A percentile compares a stretch with the other conserved stretches of the same genome.
These are phyloP conservation scores for Cutaneotrichosporon cavernicola DNA, from an alignment of 1,284 basidiomycete species.

Conservation along the genomic window DNA sequence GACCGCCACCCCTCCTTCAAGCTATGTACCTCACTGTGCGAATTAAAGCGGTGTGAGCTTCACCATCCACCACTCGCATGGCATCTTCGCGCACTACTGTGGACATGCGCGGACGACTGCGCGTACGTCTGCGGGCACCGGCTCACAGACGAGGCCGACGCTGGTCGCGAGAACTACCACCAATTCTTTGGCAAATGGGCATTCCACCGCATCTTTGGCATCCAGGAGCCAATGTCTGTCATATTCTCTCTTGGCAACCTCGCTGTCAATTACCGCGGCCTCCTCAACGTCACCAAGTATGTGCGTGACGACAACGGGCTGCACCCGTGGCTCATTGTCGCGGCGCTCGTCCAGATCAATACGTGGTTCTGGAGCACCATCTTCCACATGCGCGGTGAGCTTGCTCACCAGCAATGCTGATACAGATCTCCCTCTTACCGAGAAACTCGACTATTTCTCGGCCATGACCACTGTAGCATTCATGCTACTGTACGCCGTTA, in stretches of 20 bases:
- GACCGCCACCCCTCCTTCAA: constrained; percentile 62
- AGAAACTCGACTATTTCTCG: constrained; percentile 92
- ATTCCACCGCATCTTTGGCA: constrained; percentile 77
- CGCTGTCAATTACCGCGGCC: constrained; percentile 65
- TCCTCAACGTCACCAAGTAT: constrained; percentile 58
- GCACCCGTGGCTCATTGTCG: constrained; percentile 65
- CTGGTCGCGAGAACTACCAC: constrained; percentile 54
- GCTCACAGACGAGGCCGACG: constrained; percentile 65
- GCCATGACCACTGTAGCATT: constrained; percentile 79
- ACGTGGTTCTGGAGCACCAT: constrained; percentile 91
- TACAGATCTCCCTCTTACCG: constrained; percentile 63
- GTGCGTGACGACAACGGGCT: constrained; percentile 61
- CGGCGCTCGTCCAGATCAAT: constrained; percentile 75
- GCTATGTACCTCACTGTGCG: constrained; percentile 56
- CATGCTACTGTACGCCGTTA: constrained; percentile 68
- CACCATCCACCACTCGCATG: constrained; percentile 56
- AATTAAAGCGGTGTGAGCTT: constrained; percentile 52
- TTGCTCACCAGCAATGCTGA: background rate
- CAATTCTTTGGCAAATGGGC: constrained; percentile 98
- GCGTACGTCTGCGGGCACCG: constrained; percentile 83
- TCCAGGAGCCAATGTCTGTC: constrained; percentile 93
- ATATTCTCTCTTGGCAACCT: constrained; percentile 84
- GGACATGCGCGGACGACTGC: constrained; percentile 84
- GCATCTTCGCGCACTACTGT: constrained; percentile 56
- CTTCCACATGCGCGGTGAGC: constrained; percentile 84